Evolutionary conservation across 352 stramenopile genomes (phyloP).

Genomic region (Thraustotheca clavata): DNA sequence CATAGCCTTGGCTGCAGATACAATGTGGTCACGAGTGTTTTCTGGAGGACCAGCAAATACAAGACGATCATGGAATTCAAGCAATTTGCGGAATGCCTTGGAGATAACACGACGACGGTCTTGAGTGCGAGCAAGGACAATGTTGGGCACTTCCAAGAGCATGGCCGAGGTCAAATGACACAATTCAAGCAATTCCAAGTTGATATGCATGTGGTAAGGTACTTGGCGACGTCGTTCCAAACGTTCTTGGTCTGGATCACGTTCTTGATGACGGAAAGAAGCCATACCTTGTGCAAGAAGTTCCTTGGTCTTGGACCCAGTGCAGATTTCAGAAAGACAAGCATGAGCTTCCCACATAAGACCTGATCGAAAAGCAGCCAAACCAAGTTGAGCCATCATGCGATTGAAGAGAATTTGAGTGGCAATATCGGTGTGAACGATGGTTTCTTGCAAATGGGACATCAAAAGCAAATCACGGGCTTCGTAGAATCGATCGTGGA

Average conservation of each 20-base stretch:
- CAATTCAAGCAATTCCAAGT: conserved; percentile 97
- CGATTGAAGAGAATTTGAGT: conserved; percentile 98
- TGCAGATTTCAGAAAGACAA: conserved; percentile 96
- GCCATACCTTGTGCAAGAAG: conserved; percentile 95
- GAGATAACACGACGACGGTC: conserved; percentile 87
- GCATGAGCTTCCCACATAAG: conserved; percentile 95
- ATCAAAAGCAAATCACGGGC: conserved; percentile 98
- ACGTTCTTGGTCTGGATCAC: conserved; percentile 95
- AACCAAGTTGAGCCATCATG: conserved; percentile 89
- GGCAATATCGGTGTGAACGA: conserved; percentile 86
- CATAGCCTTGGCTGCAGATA: conserved; percentile 91
- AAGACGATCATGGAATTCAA: conserved; percentile 84
- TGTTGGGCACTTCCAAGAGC: conserved; percentile 98
- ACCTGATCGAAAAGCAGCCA: conserved; percentile 95
- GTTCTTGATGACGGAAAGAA: conserved; percentile 88
- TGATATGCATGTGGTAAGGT: conserved; percentile 99
- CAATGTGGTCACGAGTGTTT: conserved; percentile 96
- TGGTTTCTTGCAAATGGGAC: conserved; percentile 97
- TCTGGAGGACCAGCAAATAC: conserved; percentile 97
- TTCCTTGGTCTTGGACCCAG: conserved; percentile 89
- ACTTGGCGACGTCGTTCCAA: conserved; percentile 94
- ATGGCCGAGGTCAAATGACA: conserved; percentile 97
- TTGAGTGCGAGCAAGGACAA: conserved; percentile 82
- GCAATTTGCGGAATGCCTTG: conserved; percentile 92
- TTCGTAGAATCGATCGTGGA: conserved; percentile 98